phyloP scores from a whole-genome alignment of 1,284 basidiomycete species.

The Cronartium quercuum region DNA sequence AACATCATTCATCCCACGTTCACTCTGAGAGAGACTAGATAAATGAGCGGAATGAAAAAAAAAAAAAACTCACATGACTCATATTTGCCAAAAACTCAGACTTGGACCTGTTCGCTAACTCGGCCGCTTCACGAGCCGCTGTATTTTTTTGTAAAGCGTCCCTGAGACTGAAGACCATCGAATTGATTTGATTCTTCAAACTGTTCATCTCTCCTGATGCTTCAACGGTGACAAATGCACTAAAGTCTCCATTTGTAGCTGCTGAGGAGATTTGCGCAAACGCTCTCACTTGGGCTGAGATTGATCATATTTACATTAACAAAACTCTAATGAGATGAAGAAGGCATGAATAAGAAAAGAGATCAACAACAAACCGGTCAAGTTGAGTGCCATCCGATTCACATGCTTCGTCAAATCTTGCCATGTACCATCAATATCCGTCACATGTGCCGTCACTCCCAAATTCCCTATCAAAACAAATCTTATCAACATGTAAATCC shows the following conservation, averaged over 20 bases:
- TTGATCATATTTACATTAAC: slow-evolving; percentile 1
- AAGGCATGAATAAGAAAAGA: slow-evolving; percentile 8
- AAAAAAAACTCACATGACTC: slow-evolving; percentile 43
- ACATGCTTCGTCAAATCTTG: slow-evolving; percentile 87
- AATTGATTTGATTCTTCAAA: slow-evolving; percentile 97
- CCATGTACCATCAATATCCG: slow-evolving; percentile 96
- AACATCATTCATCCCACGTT: not conserved
- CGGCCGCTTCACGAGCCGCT: slow-evolving; percentile 91
- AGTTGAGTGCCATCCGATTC: slow-evolving; percentile 44
- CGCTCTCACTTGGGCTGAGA: slow-evolving; percentile 83
- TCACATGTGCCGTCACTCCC: slow-evolving; percentile 94
- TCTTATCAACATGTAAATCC: not conserved
- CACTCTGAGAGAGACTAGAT: no score
- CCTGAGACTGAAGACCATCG: slow-evolving; percentile 97
- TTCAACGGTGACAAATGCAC: slow-evolving; percentile 97
- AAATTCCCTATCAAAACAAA: slow-evolving; percentile 57
- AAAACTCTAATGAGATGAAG: slow-evolving; percentile 61
- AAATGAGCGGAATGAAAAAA: not conserved
- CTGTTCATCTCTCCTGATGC: slow-evolving; percentile 99
- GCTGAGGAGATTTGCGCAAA: slow-evolving; percentile 98
- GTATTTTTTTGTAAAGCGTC: slow-evolving; percentile 99
- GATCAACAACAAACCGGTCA: slow-evolving; percentile 21
- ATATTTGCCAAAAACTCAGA: slow-evolving; percentile 65
- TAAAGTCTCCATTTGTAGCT: slow-evolving; percentile 98
- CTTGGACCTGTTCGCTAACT: slow-evolving; percentile 85